Percentiles rank a stretch among this genome's conserved stretches.
Conservation (phyloP, 2,329 filamentous ascomycete species). For the Teratosphaeria epicoccoides region DNA sequence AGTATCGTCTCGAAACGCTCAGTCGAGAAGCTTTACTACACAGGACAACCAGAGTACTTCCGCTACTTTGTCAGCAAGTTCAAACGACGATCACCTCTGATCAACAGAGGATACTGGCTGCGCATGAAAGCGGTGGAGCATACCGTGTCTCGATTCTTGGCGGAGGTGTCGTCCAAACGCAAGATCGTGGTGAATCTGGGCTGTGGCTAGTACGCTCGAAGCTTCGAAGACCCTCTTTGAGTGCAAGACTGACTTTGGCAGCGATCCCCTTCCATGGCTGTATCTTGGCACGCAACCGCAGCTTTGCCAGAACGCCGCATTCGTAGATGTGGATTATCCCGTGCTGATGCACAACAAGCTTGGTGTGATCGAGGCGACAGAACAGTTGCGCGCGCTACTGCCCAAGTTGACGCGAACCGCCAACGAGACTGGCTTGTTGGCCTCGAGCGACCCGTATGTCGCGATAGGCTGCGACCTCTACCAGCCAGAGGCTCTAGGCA, state of each 20-base stretch:
- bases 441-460: conserved; percentile 60
- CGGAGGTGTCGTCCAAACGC: conserved; percentile 41
- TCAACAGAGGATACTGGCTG: conserved; percentile 83
- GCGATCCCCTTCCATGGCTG: conserved; percentile 80
- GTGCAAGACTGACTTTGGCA: conserved; percentile 30
- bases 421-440: conserved; percentile 38
- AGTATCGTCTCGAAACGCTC: conserved; percentile 88
- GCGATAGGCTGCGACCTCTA: conserved; percentile 75
- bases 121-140: conserved; percentile 73
- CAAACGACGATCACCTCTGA: conserved; percentile 71
- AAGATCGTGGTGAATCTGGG: conserved; percentile 78
- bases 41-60: conserved; percentile 69
- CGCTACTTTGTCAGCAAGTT: conserved; percentile 79
- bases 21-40: conserved; percentile 79
- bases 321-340: conserved; percentile 80
- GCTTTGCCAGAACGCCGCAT: conserved; percentile 49
- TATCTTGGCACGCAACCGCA: conserved; percentile 57
- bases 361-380: conserved; percentile 52
- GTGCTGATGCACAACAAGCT: conserved; percentile 68
- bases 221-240: conserved; percentile 14
- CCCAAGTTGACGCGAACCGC: conserved; percentile 30
- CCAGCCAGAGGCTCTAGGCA: conserved; percentile 51
- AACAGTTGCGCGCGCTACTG: conserved; percentile 45
- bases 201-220: conserved; percentile 61
- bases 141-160: conserved; percentile 63